Evolutionary conservation across 2,329 filamentous ascomycete genomes (phyloP).

Genomic region (Calonectria fujianensis): DNA sequence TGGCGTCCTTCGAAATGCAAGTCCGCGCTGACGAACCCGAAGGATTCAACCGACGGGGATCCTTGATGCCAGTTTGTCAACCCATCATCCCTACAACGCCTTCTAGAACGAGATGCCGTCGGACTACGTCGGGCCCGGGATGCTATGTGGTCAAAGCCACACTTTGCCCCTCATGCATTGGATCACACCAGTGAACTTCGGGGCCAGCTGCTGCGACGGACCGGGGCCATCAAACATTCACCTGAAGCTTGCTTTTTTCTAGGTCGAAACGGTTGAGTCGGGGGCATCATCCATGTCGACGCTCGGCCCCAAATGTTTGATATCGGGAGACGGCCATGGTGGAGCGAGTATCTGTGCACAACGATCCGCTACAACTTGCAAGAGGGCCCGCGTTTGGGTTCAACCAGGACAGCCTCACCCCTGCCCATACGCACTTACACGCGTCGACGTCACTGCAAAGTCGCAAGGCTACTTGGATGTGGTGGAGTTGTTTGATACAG

Average conservation of each 20-base stretch:
- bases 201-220: neutral
- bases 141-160: neutral
- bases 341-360: neutral
- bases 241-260: neutral
- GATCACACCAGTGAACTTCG: neutral
- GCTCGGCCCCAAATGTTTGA: neutral
- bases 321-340: neutral
- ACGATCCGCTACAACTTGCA: neutral
- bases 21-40: neutral
- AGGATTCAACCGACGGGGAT: neutral
- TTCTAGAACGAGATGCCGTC: neutral
- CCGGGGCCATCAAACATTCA: neutral
- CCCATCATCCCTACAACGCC: neutral
- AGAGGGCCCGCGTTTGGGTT: neutral
- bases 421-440: neutral
- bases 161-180: neutral
- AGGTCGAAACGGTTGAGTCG: neutral
- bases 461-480: neutral
- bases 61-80: neutral
- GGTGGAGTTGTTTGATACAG: neutral
- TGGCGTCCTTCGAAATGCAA: constrained; percentile 4
- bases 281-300: neutral
- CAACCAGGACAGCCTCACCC: neutral
- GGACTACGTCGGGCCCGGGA: neutral
- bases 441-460: neutral